Conservation (phyloP, 176 grass and related monocot genomes). For the Secale cereale region DNA sequence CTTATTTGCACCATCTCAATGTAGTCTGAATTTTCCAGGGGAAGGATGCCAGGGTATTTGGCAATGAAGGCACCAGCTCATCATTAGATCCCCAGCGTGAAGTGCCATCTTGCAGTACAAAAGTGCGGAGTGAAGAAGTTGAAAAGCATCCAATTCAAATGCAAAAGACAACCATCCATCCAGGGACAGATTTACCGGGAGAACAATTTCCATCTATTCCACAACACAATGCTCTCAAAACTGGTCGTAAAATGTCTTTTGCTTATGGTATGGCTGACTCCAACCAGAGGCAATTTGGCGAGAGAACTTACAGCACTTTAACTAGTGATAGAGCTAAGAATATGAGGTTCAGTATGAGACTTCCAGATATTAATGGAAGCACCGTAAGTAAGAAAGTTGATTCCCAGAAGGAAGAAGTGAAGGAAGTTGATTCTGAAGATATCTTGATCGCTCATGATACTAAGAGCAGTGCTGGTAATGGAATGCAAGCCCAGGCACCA, state of each 20-base stretch:
- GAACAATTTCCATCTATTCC: constrained; percentile 45
- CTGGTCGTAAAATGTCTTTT: constrained; percentile 80
- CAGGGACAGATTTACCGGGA: constrained; percentile 26
- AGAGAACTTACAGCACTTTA: constrained; percentile 66
- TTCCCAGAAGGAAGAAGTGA: constrained; percentile 67
- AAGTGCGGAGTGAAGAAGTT: constrained; percentile 32
- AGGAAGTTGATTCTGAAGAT: constrained; percentile 65
- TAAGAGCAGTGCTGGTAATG: constrained; percentile 35
- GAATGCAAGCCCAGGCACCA: constrained; percentile 42
- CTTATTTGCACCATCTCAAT: constrained; percentile 17
- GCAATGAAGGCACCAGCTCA: constrained; percentile 33
- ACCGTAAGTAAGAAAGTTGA: constrained; percentile 40
- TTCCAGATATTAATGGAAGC: constrained; percentile 48
- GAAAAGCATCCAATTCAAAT: constrained; percentile 38
- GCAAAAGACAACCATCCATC: constrained; percentile 33
- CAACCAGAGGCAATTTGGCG: constrained; percentile 53
- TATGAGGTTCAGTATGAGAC: constrained; percentile 58
- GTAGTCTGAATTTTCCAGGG: constrained; percentile 33
- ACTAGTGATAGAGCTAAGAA: constrained; percentile 68
- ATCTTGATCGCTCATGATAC: constrained; percentile 30
- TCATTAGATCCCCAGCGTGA: constrained; percentile 22
- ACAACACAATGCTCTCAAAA: constrained; percentile 46
- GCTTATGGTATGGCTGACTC: constrained; percentile 53
- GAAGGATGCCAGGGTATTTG: constrained; percentile 30
- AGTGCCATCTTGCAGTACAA: constrained; percentile 26